Percentiles rank a stretch among this genome's conserved stretches.
These are phyloP conservation scores for Talaromyces piceae DNA, from an alignment of 2,329 filamentous ascomycete species.

Conservation along the genomic window DNA sequence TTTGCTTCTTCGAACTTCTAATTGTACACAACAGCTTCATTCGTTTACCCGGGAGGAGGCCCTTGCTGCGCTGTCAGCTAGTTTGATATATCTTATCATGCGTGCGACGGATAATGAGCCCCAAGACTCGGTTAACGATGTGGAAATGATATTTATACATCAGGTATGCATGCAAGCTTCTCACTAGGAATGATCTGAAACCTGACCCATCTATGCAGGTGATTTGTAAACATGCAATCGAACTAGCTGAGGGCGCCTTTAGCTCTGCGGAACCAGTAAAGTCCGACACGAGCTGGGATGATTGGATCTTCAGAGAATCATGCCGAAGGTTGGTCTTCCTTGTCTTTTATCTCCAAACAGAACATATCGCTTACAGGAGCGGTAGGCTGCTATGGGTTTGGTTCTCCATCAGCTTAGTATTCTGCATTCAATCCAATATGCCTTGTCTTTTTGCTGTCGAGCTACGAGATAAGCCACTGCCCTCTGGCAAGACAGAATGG, in stretches of 20 bases:
- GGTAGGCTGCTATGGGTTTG: slow-evolving; percentile 9
- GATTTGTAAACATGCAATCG: not conserved
- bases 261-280: not conserved
- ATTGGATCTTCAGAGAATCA: slow-evolving; percentile 10
- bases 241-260: not conserved
- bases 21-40: not conserved
- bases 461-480: slow-evolving; percentile 1
- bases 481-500: slow-evolving; percentile 10
- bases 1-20: too few relatives aligned
- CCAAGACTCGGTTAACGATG: slow-evolving; percentile 2
- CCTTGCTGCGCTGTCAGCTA: slow-evolving; percentile 7
- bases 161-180: not conserved
- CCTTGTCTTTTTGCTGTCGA: slow-evolving; percentile 4
- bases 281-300: slow-evolving; percentile 3
- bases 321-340: slow-evolving; percentile 4
- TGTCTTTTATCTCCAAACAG: not conserved
- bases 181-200: not conserved
- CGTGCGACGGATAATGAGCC: slow-evolving; percentile 5
- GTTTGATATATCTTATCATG: slow-evolving; percentile 10
- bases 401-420: slow-evolving; percentile 8
- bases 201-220: not conserved
- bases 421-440: slow-evolving; percentile 3
- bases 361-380: not conserved
- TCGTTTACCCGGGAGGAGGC: not conserved
- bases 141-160: slow-evolving; percentile 3